Evolutionary conservation across 1,139 yeast species (phyloP).

Genomic region (Zygosaccharomyces pseudobailii): DNA sequence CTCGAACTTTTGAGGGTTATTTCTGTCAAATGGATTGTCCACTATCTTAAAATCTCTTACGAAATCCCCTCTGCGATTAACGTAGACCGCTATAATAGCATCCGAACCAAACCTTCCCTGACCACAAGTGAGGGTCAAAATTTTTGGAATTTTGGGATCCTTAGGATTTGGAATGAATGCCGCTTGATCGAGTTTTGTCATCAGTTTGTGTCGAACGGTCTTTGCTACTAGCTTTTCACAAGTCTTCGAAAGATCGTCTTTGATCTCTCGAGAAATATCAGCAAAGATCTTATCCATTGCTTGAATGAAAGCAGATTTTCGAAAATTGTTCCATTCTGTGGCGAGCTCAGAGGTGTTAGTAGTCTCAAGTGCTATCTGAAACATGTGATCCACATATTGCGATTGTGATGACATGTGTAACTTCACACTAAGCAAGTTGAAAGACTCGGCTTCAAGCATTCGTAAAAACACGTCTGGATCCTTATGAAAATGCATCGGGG

Average conservation of each 20-base stretch:
- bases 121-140: conserved; percentile 79
- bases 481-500: conserved; percentile 65
- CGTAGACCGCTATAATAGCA: conserved; percentile 77
- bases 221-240: conserved; percentile 69
- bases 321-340: conserved; percentile 73
- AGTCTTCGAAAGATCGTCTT: conserved; percentile 74
- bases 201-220: conserved; percentile 65
- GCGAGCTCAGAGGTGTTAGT: conserved; percentile 83
- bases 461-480: conserved; percentile 79
- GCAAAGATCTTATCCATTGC: conserved; percentile 69
- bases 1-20: conserved; percentile 49
- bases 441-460: conserved; percentile 85
- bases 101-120: conserved; percentile 75
- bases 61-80: conserved; percentile 77
- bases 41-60: conserved; percentile 75
- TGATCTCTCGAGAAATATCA: conserved; percentile 67
- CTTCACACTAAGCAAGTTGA: conserved; percentile 48
- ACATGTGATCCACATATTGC: conserved; percentile 45
- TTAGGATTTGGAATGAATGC: conserved; percentile 80
- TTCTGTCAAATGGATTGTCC: conserved; percentile 51
- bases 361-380: conserved; percentile 60
- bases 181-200: conserved; percentile 80
- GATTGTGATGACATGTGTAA: conserved; percentile 41
- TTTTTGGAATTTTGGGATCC: conserved; percentile 81
- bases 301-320: conserved; percentile 60